A percentile compares a stretch with the other conserved stretches of the same genome.
phyloP scores from a whole-genome alignment of 129 eudicot species.

The Silybum marianum region DNA sequence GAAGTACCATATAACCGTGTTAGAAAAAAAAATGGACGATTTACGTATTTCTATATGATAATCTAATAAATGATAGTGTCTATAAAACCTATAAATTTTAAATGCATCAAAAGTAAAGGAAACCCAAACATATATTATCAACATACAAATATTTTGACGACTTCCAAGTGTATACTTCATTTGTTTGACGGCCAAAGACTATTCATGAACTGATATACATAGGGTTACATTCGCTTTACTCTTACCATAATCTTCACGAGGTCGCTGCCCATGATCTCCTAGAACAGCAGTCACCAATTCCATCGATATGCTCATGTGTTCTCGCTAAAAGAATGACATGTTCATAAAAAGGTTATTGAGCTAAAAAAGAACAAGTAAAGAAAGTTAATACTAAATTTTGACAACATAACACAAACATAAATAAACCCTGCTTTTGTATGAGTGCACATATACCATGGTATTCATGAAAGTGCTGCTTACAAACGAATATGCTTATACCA shows the following conservation, averaged over 20 bases:
- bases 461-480: background rate
- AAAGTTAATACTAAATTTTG: background rate
- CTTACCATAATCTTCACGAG: constrained; percentile 88
- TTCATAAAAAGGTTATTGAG: constrained; percentile 8
- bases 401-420: background rate
- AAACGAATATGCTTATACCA: background rate
- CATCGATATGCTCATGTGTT: constrained; percentile 88
- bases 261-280: constrained; percentile 99
- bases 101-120: background rate
- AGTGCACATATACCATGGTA: background rate
- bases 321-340: constrained; percentile 44
- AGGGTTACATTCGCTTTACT: background rate
- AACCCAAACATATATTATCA: background rate
- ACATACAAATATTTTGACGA: background rate
- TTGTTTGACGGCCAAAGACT: background rate
- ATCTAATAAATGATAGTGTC: background rate
- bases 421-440: background rate
- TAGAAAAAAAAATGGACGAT: background rate
- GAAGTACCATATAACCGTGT: background rate
- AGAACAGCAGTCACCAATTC: constrained; percentile 97
- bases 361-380: background rate
- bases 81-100: background rate
- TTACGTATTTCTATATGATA: background rate
- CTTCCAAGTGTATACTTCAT: background rate
- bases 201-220: background rate